phyloP scores from a whole-genome alignment of 2,329 filamentous ascomycete genomes.

The Metarhizium guizhouense region DNA sequence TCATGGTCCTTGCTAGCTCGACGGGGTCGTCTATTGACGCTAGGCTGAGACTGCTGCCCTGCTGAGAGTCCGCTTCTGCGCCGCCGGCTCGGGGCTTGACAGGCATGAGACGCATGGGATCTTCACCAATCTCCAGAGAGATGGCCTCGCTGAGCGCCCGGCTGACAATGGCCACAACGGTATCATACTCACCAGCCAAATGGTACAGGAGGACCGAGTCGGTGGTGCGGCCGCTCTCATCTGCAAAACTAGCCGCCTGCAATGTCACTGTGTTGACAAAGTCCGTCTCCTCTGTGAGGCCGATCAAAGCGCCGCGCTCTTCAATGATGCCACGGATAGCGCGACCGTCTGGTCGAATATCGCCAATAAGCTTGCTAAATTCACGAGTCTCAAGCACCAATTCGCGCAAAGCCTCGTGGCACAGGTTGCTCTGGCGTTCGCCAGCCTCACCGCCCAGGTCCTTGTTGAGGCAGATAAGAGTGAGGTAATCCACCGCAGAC shows the following conservation, averaged over 20 bases:
- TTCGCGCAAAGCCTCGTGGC: constrained; percentile 87
- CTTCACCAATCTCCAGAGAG: constrained; percentile 75
- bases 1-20: constrained; percentile 51
- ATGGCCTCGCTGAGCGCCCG: constrained; percentile 84
- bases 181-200: constrained; percentile 89
- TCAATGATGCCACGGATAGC: constrained; percentile 84
- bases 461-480: constrained; percentile 82
- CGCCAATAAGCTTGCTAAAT: constrained; percentile 87
- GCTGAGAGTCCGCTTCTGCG: constrained; percentile 12
- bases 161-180: constrained; percentile 83
- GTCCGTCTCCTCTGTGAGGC: constrained; percentile 67
- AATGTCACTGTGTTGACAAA: constrained; percentile 89
- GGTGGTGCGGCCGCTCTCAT: constrained; percentile 86
- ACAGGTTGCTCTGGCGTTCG: constrained; percentile 68
- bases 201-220: constrained; percentile 94
- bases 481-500: constrained; percentile 87
- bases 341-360: constrained; percentile 77
- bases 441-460: constrained; percentile 70
- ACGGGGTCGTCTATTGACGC: constrained; percentile 52
- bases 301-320: constrained; percentile 72
- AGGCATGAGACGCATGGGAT: constrained; percentile 68
- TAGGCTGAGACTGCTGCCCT: constrained; percentile 49
- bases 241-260: constrained; percentile 83
- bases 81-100: constrained; percentile 56
- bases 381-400: constrained; percentile 94